Evolutionary conservation across 139 green algal genomes (phyloP).

Genomic region (Chloropicon primus): DNA sequence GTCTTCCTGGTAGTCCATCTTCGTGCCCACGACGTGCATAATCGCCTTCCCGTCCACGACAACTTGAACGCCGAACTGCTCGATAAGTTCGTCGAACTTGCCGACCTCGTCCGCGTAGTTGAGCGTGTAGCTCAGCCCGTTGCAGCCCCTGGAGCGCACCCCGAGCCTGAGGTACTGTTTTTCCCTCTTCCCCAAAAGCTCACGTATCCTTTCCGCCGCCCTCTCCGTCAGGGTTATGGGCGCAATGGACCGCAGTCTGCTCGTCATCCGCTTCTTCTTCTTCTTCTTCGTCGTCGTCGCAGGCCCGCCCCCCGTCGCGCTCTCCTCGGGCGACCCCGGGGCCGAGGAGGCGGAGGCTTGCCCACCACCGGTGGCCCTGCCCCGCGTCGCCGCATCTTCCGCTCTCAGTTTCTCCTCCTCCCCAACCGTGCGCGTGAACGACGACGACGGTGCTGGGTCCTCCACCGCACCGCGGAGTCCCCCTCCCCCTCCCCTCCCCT

Average conservation of each 20-base stretch:
- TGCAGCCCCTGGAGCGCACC: slow-evolving; percentile 86
- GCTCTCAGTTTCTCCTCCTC: too few species aligned
- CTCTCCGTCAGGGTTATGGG: slow-evolving; percentile 52
- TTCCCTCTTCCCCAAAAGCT: slow-evolving; percentile 54
- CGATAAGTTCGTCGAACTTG: slow-evolving; percentile 93
- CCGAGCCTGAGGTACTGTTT: slow-evolving; percentile 85
- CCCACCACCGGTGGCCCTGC: too few species aligned
- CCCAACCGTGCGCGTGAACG: too few species aligned
- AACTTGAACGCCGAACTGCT: slow-evolving; percentile 75
- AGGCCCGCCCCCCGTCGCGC: too few species aligned
- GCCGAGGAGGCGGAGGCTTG: too few species aligned
- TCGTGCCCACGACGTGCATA: slow-evolving; percentile 95
- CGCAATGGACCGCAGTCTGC: neutral
- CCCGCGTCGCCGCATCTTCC: too few species aligned
- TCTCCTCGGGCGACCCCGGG: too few species aligned
- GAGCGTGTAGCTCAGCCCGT: slow-evolving; percentile 90
- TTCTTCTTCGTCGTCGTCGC: neutral
- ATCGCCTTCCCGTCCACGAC: slow-evolving; percentile 88
- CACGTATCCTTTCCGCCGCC: slow-evolving; percentile 56
- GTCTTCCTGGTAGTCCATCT: slow-evolving; percentile 89
- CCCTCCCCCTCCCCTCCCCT: too few species aligned
- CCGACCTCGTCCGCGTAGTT: slow-evolving; percentile 86
- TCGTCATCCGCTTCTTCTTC: neutral
- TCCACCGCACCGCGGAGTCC: too few species aligned
- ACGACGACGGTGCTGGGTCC: too few species aligned